A percentile compares a stretch with the other conserved stretches of the same genome.
phyloP scores from a whole-genome alignment of 768 basidiomycete species.

The Suillus paluster region DNA sequence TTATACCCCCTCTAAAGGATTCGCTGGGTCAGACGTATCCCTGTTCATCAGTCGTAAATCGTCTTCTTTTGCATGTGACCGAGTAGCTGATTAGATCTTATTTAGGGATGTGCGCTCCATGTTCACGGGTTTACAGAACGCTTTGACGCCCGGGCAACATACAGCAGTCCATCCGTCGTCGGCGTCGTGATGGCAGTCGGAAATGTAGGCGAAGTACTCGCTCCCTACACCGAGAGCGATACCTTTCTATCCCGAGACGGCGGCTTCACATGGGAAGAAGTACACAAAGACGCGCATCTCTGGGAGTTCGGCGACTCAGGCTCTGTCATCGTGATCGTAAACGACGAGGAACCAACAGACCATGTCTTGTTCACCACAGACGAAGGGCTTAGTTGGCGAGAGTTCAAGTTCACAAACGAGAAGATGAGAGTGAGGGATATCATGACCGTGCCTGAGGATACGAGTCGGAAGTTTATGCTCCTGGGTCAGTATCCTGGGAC shows the following conservation, averaged over 20 bases:
- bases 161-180: conserved; percentile 88
- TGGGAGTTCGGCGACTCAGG: conserved; percentile 99
- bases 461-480: conserved; percentile 88
- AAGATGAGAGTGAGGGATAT: conserved; percentile 76
- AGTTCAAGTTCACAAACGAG: conserved; percentile 79
- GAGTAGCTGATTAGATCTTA: conserved; percentile 8
- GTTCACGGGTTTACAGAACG: conserved; percentile 97
- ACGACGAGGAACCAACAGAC: conserved; percentile 93
- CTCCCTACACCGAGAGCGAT: conserved; percentile 83
- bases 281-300: conserved; percentile 96
- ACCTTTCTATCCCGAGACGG: conserved; percentile 97
- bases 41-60: conserved; percentile 68
- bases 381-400: conserved; percentile 86
- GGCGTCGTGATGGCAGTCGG: conserved; percentile 97
- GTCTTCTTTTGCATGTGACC: neutral
- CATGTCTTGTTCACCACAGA: conserved; percentile 88
- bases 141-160: conserved; percentile 87
- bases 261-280: conserved; percentile 98
- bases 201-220: conserved; percentile 87
- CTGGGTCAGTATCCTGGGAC: conserved; percentile 63
- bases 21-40: conserved; percentile 73
- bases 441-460: conserved; percentile 89
- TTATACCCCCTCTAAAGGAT: conserved; percentile 76
- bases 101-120: conserved; percentile 82
- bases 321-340: conserved; percentile 89